Conservation (phyloP, 2,329 filamentous ascomycete genomes). For the Purpureocillium lavendulum region DNA sequence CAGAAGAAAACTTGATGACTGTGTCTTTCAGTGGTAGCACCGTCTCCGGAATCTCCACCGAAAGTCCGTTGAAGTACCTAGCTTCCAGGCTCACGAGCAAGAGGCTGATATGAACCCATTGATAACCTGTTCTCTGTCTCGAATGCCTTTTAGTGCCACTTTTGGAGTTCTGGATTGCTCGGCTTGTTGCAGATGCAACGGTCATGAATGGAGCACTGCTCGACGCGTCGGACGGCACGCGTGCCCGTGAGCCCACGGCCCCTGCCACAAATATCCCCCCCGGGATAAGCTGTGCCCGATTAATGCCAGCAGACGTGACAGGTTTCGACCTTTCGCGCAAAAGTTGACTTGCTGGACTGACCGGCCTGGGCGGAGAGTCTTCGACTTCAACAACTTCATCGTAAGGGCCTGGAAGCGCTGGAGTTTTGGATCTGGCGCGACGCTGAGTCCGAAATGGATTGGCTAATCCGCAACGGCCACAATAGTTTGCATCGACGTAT, state of each 20-base stretch:
- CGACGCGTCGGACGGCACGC: not conserved
- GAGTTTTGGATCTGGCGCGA: no score
- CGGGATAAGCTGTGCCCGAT: not conserved
- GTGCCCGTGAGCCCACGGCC: not conserved
- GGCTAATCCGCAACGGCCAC: no score
- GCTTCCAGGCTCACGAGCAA: conserved; percentile 4
- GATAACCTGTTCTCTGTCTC: not conserved
- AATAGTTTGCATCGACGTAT: no score
- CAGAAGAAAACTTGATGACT: conserved; percentile 2
- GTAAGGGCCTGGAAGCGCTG: no score
- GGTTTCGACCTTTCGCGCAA: no score
- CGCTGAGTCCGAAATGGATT: no score
- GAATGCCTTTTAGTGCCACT: conserved; percentile 1
- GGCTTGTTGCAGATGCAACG: conserved; percentile 1
- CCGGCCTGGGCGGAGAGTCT: conserved; percentile 5
- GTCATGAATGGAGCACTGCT: conserved; percentile 1
- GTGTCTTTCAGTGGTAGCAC: conserved; percentile 5
- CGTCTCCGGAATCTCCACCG: conserved; percentile 4
- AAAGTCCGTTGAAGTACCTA: conserved; percentile 4
- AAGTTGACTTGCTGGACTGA: conserved; percentile 3
- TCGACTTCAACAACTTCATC: conserved; percentile 4
- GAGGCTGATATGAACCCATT: conserved; percentile 1
- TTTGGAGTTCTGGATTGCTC: conserved; percentile 2
- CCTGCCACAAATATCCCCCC: not conserved
- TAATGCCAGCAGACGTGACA: no score